Evolutionary conservation across 345 rosid genomes (phyloP), one percentile per base, ranked within the genome.

Genomic region (Salix brachista): DNA sequence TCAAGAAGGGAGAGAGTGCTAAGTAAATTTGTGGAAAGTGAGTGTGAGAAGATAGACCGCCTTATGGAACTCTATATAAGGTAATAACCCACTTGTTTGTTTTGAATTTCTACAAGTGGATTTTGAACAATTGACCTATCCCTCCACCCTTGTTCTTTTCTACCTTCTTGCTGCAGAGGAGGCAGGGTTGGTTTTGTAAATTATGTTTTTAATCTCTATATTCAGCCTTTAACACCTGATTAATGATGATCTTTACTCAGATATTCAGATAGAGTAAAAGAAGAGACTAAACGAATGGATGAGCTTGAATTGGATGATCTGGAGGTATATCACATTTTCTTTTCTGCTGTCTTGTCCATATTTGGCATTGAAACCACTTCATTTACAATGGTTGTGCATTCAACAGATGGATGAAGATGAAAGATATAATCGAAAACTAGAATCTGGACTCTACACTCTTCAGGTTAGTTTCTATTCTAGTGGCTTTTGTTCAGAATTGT

Each of bases 1-100:
- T 85, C 97, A 48, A 89, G 96, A 82, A 93, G 97, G 85, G 98
- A 93, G 50, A 91, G 99, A 75, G 79, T 93, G 82, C 83, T 96
- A 68, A 87, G 96, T 84, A 96, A 96, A 79, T 96, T 93, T 72
- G 94, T 96, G 62, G 99, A 96, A 85, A 96, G 83, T 74, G 99
- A 96, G 75, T 93, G 80, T 80, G 99, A 96, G 89, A 96, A 96
- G 90, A 96, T 96, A 80, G 99, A 93, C 82, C 93, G 97, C 50
- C 94, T 96, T 64, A 90, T 96, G 93, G 99, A 96, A 79, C 89
- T 93, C 58, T 96, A 89, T 78, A 78, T 88, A 65, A 92, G 99
- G 98, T 96, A 83, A 54, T 26, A 44, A 44, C 19, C 76, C 8
- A 1, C 60, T 65, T 18, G 5, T 25, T 78, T 50, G 19, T 54